These are phyloP conservation scores for Aspergillus haitiensis DNA, from an alignment of 495 filamentous ascomycete genomes.

Conservation along the genomic window DNA sequence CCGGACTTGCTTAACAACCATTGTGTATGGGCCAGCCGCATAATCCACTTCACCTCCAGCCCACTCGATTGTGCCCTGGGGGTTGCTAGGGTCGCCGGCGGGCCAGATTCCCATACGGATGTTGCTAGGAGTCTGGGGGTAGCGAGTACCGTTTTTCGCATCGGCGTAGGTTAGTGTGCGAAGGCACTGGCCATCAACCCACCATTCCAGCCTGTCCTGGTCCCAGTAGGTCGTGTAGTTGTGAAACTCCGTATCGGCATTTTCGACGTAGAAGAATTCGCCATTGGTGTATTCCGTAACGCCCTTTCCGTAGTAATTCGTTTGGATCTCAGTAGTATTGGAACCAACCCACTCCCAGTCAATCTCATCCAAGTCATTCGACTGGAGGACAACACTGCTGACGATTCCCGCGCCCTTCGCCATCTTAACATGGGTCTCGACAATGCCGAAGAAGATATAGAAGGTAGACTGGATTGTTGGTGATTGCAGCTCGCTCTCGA, in stretches of 20 bases:
- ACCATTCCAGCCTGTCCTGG: conserved; percentile 73
- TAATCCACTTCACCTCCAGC: conserved; percentile 78
- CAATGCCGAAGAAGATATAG: conserved; percentile 82
- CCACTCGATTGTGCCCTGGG: conserved; percentile 65
- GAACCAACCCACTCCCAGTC: conserved; percentile 72
- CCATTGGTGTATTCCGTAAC: conserved; percentile 71
- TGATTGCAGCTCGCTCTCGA: conserved; percentile 63
- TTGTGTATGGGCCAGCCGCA: conserved; percentile 69
- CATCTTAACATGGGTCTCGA: conserved; percentile 70
- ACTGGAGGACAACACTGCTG: conserved; percentile 82
- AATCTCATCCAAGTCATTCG: conserved; percentile 90
- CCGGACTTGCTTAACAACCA: conserved; percentile 67
- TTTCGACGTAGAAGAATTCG: conserved; percentile 58
- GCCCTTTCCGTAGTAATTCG: conserved; percentile 95
- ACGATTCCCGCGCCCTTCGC: conserved; percentile 73
- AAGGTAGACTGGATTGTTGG: conserved; percentile 73
- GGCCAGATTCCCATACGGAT: conserved; percentile 85
- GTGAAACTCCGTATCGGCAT: conserved; percentile 66
- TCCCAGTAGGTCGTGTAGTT: conserved; percentile 95
- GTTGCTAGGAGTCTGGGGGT: conserved; percentile 89
- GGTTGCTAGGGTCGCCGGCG: conserved; percentile 74
- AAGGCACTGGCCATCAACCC: conserved; percentile 68
- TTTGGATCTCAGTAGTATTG: conserved; percentile 65
- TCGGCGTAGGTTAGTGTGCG: conserved; percentile 63
- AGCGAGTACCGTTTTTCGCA: conserved; percentile 61